Evolutionary conservation across 139 green algal species (phyloP).

Genomic region (Chlamydomonas sphaeroides): DNA sequence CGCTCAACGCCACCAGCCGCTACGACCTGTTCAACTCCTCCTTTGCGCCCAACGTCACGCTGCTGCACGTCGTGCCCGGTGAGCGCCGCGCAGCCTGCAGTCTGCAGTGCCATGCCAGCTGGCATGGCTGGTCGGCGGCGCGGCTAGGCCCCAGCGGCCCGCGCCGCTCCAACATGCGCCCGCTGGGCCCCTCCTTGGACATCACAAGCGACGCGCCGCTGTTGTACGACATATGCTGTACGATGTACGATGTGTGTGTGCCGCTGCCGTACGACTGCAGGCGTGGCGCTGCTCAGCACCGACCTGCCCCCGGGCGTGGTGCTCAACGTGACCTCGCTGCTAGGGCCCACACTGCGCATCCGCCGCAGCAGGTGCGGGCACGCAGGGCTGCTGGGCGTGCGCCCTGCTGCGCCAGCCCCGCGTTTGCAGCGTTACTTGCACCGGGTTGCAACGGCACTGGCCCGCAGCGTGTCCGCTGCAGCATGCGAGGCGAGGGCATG

Average conservation of each 20-base stretch:
- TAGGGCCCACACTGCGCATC: background rate
- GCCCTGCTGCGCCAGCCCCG: background rate
- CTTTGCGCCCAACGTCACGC: background rate
- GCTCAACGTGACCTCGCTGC: conserved; percentile 13
- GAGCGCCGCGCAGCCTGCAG: too few species aligned
- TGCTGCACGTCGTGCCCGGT: conserved; percentile 27
- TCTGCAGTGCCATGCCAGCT: background rate
- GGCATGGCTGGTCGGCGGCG: too few species aligned
- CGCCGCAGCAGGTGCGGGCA: background rate
- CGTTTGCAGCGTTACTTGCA: background rate
- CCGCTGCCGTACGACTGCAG: background rate
- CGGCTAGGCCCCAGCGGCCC: too few species aligned
- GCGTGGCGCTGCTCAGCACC: background rate
- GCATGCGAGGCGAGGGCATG: too few species aligned
- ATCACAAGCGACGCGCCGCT: too few species aligned
- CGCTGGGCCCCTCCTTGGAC: too few species aligned
- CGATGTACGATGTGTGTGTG: background rate
- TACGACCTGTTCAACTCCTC: background rate
- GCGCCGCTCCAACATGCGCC: too few species aligned
- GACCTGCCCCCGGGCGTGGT: background rate
- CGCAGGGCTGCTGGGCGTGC: background rate
- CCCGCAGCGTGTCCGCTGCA: too few species aligned
- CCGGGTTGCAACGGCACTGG: too few species aligned
- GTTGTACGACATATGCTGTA: background rate
- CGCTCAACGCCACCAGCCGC: background rate